Percentiles rank a stretch among this genome's conserved stretches.
Evolutionary conservation across 2,329 filamentous ascomycete species (phyloP).

Genomic region (Zasmidium angulare): DNA sequence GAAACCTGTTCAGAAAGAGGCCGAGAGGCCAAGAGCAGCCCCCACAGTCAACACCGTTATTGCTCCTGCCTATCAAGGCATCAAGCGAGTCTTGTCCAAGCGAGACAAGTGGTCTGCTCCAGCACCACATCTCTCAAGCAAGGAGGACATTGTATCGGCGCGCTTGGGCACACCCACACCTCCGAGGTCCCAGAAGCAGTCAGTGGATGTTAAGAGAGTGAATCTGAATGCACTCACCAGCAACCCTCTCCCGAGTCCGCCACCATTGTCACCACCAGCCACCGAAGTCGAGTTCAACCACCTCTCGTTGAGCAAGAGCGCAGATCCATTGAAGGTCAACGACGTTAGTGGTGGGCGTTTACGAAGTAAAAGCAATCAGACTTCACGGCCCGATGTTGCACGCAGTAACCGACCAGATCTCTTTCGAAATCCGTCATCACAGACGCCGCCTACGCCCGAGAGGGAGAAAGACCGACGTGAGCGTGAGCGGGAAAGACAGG

Average conservation of each 20-base stretch:
- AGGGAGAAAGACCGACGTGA: neutral
- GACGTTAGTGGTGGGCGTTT: conserved; percentile 7
- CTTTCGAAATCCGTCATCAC: conserved; percentile 1
- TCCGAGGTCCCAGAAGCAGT: conserved; percentile 21
- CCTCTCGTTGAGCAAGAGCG: conserved; percentile 11
- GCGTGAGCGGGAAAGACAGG: neutral
- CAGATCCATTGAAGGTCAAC: conserved; percentile 7
- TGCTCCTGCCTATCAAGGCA: conserved; percentile 7
- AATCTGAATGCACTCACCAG: conserved; percentile 4
- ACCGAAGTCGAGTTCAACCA: conserved; percentile 12
- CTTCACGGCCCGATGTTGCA: neutral
- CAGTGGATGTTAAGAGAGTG: conserved; percentile 7
- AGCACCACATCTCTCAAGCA: conserved; percentile 6
- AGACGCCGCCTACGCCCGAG: neutral
- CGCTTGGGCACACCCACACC: conserved; percentile 25
- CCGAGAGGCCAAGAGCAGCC: neutral
- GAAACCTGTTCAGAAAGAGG: conserved; percentile 27
- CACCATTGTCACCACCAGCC: conserved; percentile 7
- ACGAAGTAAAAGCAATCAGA: conserved; percentile 11
- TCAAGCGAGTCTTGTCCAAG: conserved; percentile 13
- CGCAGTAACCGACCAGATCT: conserved; percentile 3
- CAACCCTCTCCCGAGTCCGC: conserved; percentile 16
- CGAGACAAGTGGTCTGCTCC: neutral
- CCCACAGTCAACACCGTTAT: neutral
- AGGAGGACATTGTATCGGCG: conserved; percentile 21